Evolutionary conservation across 768 basidiomycete species (phyloP).

Genomic region (Chiua virens): DNA sequence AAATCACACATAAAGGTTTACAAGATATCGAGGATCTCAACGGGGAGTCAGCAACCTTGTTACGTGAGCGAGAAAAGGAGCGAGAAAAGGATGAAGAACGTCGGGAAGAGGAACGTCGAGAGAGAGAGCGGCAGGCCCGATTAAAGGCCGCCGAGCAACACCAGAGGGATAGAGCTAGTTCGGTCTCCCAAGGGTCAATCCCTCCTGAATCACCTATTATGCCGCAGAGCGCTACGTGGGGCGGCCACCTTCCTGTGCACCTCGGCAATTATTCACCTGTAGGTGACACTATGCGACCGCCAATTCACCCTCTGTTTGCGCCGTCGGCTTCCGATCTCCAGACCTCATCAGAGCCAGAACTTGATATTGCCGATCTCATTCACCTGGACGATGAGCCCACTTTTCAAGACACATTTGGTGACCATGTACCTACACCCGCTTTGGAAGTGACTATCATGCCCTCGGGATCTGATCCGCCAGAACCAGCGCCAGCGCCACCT

Average conservation of each 20-base stretch:
- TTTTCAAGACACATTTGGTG: slow-evolving; percentile 33
- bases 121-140: slow-evolving; percentile 67
- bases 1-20: slow-evolving; percentile 91
- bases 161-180: slow-evolving; percentile 48
- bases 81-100: slow-evolving; percentile 65
- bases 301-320: slow-evolving; percentile 36
- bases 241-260: slow-evolving; percentile 54
- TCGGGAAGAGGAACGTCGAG: slow-evolving; percentile 55
- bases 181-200: slow-evolving; percentile 50
- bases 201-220: slow-evolving; percentile 72
- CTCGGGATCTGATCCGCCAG: slow-evolving; percentile 4
- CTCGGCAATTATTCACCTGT: slow-evolving; percentile 26
- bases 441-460: slow-evolving; percentile 12
- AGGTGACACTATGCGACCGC: slow-evolving; percentile 25
- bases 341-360: slow-evolving; percentile 52
- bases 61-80: slow-evolving; percentile 52
- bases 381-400: slow-evolving; percentile 68
- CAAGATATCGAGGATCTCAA: slow-evolving; percentile 85
- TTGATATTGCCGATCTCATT: slow-evolving; percentile 74
- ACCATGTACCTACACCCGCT: slow-evolving; percentile 17
- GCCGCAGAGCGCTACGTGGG: slow-evolving; percentile 54
- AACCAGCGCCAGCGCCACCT: slow-evolving; percentile 8
- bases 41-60: slow-evolving; percentile 44
- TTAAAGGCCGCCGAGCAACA: slow-evolving; percentile 47
- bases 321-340: slow-evolving; percentile 41